Evolutionary conservation across 2,329 filamentous ascomycete species (phyloP).

Genomic region (Metarhizium robertsii): DNA sequence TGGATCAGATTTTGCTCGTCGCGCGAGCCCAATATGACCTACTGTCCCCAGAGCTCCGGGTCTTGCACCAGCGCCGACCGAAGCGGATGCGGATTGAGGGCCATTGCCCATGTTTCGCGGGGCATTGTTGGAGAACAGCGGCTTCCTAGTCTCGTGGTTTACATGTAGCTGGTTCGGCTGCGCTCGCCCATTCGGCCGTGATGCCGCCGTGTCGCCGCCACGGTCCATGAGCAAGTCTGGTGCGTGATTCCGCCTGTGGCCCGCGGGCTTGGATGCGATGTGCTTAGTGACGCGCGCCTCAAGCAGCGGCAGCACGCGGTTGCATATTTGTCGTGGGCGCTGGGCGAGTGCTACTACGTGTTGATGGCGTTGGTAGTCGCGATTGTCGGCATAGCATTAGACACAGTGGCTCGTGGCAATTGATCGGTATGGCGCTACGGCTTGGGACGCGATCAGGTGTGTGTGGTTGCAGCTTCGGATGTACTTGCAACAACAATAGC

Average conservation of each 20-base stretch:
- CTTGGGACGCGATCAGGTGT: neutral
- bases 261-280: neutral
- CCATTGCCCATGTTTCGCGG: conserved; percentile 12
- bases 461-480: neutral
- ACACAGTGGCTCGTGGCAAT: neutral
- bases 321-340: conserved; percentile 3
- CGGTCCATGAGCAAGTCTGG: conserved; percentile 5
- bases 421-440: neutral
- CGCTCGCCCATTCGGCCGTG: neutral
- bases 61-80: conserved; percentile 4
- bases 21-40: neutral
- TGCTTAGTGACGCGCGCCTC: conserved; percentile 3
- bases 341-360: neutral
- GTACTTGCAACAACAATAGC: too few species aligned
- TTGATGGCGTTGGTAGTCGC: neutral
- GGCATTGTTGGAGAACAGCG: conserved; percentile 24
- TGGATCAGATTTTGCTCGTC: conserved; percentile 18
- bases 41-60: neutral
- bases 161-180: conserved; percentile 22
- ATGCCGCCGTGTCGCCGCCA: neutral
- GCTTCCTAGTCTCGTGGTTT: conserved; percentile 30
- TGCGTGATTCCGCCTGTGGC: neutral
- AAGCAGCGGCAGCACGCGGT: conserved; percentile 1
- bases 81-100: neutral
- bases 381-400: neutral